Base-by-base conservation (phyloP, 768 basidiomycete genomes). In the Russula ochroleuca region DNA sequence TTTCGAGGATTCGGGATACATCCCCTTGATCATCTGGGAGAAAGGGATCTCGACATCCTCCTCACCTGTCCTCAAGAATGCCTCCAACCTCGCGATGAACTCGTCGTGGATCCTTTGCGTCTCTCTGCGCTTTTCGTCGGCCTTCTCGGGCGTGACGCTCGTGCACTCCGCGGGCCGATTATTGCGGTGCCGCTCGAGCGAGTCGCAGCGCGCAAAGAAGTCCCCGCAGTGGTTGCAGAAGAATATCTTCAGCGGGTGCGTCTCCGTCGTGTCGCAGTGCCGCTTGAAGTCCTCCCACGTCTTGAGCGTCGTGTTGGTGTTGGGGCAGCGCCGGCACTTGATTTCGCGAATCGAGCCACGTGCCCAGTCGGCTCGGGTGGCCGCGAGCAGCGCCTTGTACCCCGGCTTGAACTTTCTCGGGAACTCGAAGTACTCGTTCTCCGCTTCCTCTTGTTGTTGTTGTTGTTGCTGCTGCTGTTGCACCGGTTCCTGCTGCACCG, bases 221-320 rank as follows among this genome's bases (percentile, higher is more conserved):
- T 54, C 52, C 11, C 54, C 61, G 13, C 61, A 62, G 9, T 2
- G 5, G 10, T 49, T 14, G 37, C 61, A 62, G n/a, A 55, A 38
- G 4, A 0, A 5, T 25, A 56, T 56, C 8, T 33, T 7, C 0
- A 1, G 11, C 1, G 61, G 61, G 45, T 62, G 61, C 11, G 28
- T 47, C 45, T 48, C 53, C 14, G 31, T 5, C 2, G 15, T 49
- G 28, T 43, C 37, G 28, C 47, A 57, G 13, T 62, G 54, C 0
- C 48, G 25, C 28, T 41, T 50, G 7, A 28, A 56, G 13, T 21
- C 28, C 1, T 47, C 43, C 25, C 35, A 61, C 19, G 5, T 3
- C 2, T 14, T 25, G 35, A 47, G 21, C 3, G n/a, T n/a, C n/a
- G n/a, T n/a, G n/a, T 23, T n/a, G 1, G 57, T 21, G n/a, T 15